These are phyloP conservation scores for Rhizopogon vesiculosus DNA, from an alignment of 768 basidiomycete genomes.

Conservation along the genomic window DNA sequence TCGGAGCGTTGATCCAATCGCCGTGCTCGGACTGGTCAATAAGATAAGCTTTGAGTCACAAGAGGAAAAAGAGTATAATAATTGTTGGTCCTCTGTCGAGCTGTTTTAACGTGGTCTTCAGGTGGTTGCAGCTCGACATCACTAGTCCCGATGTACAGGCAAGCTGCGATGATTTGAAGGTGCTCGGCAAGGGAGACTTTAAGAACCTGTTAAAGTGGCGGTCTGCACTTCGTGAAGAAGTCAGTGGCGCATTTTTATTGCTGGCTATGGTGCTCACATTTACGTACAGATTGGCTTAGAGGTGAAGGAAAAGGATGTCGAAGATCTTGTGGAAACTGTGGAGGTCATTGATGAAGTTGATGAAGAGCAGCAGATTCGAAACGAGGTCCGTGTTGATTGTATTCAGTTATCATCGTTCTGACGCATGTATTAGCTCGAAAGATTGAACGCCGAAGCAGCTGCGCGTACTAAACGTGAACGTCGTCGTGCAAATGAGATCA, in stretches of 20 bases:
- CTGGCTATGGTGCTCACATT: constrained; percentile 3
- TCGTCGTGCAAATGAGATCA: constrained; percentile 84
- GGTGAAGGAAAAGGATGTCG: constrained; percentile 64
- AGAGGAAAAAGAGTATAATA: constrained; percentile 77
- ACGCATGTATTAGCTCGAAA: constrained; percentile 58
- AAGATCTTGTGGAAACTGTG: constrained; percentile 70
- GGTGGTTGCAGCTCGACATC: constrained; percentile 68
- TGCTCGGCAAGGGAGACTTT: constrained; percentile 97
- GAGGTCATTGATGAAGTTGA: constrained; percentile 68
- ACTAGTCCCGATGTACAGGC: constrained; percentile 77
- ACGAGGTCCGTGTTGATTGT: constrained; percentile 57
- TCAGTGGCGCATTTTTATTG: constrained; percentile 20
- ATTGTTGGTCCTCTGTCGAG: constrained; percentile 3
- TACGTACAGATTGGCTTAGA: constrained; percentile 72
- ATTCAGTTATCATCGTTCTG: constrained; percentile 4
- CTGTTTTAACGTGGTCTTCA: constrained; percentile 22
- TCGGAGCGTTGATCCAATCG: constrained; percentile 63
- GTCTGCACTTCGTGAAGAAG: constrained; percentile 81
- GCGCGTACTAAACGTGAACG: constrained; percentile 76
- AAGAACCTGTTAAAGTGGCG: constrained; percentile 92
- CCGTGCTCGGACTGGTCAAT: constrained; percentile 73
- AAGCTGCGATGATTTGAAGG: constrained; percentile 92
- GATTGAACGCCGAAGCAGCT: constrained; percentile 71
- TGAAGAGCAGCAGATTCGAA: constrained; percentile 85
- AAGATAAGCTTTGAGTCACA: constrained; percentile 73